Conservation (phyloP, 108 stramenopile species). For the Nannochloropsis oceanica region DNA sequence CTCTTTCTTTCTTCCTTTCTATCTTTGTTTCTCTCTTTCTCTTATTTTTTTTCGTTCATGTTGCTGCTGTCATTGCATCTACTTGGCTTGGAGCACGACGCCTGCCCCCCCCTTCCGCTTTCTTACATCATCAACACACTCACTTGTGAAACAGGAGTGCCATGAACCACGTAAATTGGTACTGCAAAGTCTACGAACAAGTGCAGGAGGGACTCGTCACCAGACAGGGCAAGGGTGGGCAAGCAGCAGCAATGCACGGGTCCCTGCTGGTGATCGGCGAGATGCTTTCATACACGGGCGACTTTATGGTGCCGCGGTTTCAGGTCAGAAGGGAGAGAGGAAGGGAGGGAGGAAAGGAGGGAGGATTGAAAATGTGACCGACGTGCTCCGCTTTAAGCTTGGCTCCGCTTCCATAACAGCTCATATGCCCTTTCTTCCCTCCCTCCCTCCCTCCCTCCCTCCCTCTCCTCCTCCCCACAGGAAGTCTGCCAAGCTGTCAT, state of each 20-base stretch:
- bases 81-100: too few species aligned
- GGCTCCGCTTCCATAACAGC: too few species aligned
- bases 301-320: constrained; percentile 86
- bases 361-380: too few species aligned
- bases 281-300: constrained; percentile 60
- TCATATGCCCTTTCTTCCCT: background rate
- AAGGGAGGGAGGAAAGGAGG: background rate
- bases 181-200: constrained; percentile 26
- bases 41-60: too few species aligned
- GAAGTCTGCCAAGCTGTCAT: constrained; percentile 68
- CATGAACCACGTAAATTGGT: constrained; percentile 14
- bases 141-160: background rate
- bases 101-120: too few species aligned
- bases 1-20: too few species aligned
- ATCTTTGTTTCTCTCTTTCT: too few species aligned
- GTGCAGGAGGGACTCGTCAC: constrained; percentile 5
- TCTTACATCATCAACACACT: too few species aligned
- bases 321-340: background rate
- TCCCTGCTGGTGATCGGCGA: constrained; percentile 65
- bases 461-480: constrained; percentile 6
- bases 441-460: background rate
- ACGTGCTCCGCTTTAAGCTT: too few species aligned
- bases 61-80: too few species aligned
- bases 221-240: background rate
- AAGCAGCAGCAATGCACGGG: constrained; percentile 50